These are phyloP conservation scores for Chrysanthemum seticuspe DNA, from an alignment of 129 eudicot species.

Conservation along the genomic window DNA sequence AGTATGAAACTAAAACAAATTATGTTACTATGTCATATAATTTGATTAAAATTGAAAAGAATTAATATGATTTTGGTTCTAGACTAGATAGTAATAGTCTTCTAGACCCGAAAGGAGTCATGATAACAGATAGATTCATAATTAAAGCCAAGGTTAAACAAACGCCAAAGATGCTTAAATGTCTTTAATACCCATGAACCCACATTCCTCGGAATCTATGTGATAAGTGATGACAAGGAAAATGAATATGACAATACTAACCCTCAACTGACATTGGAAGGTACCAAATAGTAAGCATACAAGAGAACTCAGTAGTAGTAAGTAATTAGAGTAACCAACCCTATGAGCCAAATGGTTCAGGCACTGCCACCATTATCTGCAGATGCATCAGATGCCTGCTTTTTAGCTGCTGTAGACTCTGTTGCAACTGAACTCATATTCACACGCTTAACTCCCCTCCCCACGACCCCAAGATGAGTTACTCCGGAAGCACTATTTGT, in stretches of 20 bases:
- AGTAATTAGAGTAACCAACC: background rate
- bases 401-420: slow-evolving; percentile 50
- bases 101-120: background rate
- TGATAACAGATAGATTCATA: background rate
- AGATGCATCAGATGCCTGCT: slow-evolving; percentile 45
- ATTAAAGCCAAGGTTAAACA: background rate
- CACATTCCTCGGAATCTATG: too few species aligned
- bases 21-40: too few species aligned
- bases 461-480: slow-evolving; percentile 95
- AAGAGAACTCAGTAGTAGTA: background rate
- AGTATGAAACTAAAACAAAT: too few species aligned
- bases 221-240: background rate
- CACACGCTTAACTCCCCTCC: slow-evolving; percentile 96
- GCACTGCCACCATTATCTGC: slow-evolving; percentile 47
- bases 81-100: background rate
- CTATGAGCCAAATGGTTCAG: slow-evolving; percentile 29
- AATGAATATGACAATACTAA: background rate
- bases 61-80: too few species aligned
- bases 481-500: slow-evolving; percentile 63
- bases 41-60: too few species aligned
- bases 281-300: background rate
- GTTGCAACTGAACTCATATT: slow-evolving; percentile 42
- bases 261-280: background rate
- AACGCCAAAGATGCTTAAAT: background rate
- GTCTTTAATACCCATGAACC: slow-evolving; percentile 14